Base-by-base conservation (phyloP, 768 basidiomycete genomes). In the Collybia sp. region DNA sequence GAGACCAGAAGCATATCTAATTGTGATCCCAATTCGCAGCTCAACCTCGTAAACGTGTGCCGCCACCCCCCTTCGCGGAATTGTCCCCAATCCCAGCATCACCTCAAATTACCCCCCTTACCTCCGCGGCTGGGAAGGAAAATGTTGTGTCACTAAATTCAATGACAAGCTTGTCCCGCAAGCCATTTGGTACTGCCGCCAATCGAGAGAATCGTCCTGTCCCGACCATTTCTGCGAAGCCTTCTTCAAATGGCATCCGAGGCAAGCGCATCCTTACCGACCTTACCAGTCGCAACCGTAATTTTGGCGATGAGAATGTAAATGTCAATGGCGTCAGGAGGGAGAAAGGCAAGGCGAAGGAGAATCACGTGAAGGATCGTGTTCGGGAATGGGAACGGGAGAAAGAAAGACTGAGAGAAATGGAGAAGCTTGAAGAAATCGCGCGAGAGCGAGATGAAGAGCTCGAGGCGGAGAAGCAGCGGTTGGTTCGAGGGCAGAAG, bases 331-430 rank as follows among this genome's bases (percentile, higher is more conserved):
- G 20, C 31, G 41, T 45, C 36, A 49, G 42, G 42, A 31, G 44
- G 38, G 42, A 42, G 44, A 47, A 20, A 41, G 35, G 31, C 35
- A 45, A 50, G 30, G 55, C 53, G 15, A 59, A 56, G 49, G 60
- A 53, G 9, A 76, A 75, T 38, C 69, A 63, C 44, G 76, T 75
- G 13, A 75, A 73, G 47, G 77, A 85, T 47, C 71, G 87, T 10
- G 82, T 88, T 53, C 71, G 71, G 52, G 86, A 88, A 53, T 89
- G 87, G 85, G 85, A 89, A 58, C 68, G 80, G 35, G 85, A 88
- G 61, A 74, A 77, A 31, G 74, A 82, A 62, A 68, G 84, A 48
- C 62, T 88, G 57, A 72, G 85, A 53, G 85, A 87, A 70, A 82
- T 86, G 72, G 75, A 73, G 49, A 68, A 71, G 48, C 48, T 84